phyloP scores from a whole-genome alignment of 306 rosid species.

The Gastrolobium bilobum region DNA sequence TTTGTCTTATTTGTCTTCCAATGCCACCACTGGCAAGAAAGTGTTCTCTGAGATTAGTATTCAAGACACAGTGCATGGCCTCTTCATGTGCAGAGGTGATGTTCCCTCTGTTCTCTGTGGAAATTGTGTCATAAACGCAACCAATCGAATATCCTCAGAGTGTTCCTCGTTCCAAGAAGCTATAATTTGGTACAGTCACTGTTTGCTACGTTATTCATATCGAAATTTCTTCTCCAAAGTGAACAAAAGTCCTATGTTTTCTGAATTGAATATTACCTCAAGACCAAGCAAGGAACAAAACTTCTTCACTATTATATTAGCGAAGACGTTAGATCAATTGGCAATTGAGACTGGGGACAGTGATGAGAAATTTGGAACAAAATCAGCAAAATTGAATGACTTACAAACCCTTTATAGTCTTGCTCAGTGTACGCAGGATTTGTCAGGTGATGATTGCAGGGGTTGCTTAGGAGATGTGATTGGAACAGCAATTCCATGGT shows the following conservation, averaged over 20 bases:
- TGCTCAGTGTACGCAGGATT: background rate
- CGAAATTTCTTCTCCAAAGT: background rate
- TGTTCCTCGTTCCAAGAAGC: background rate
- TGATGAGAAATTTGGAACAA: background rate
- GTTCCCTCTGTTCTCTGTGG: background rate
- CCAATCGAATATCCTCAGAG: background rate
- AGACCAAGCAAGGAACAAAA: background rate
- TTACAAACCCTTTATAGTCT: conserved; percentile 7
- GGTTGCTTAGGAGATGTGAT: background rate
- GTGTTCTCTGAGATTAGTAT: background rate
- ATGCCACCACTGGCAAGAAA: background rate
- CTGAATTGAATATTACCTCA: background rate
- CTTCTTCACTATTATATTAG: background rate
- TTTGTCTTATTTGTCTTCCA: background rate
- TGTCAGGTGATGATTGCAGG: background rate
- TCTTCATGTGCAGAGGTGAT: conserved; percentile 32
- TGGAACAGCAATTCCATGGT: conserved; percentile 16
- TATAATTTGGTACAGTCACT: conserved; percentile 22
- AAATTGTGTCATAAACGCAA: background rate
- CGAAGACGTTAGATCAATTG: background rate
- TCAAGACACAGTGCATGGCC: background rate
- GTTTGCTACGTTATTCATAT: conserved; percentile 23
- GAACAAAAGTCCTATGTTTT: background rate
- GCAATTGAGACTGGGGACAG: background rate
- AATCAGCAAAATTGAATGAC: background rate